Conservation (phyloP, 768 basidiomycete species). For the Suillus americanus region DNA sequence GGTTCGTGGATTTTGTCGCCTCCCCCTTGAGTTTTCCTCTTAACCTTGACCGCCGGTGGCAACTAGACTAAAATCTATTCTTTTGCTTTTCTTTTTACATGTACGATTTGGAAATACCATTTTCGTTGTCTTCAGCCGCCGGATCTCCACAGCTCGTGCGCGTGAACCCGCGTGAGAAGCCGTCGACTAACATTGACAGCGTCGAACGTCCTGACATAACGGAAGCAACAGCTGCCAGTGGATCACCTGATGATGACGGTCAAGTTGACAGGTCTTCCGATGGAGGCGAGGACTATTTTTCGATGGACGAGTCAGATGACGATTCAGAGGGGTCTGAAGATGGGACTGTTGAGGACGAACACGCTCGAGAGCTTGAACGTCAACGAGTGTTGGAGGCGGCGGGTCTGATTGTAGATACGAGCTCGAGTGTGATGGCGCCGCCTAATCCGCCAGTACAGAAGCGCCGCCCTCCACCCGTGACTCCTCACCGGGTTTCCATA, state of each 20-base stretch:
- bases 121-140: constrained; percentile 5
- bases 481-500: constrained; percentile 18
- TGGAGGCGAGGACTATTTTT: constrained; percentile 35
- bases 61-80: constrained; percentile 81
- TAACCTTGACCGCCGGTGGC: constrained; percentile 44
- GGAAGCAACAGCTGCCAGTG: background rate
- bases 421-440: constrained; percentile 40
- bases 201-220: background rate
- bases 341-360: constrained; percentile 46
- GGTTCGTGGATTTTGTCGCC: constrained; percentile 74
- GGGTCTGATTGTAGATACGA: constrained; percentile 72
- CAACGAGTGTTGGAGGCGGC: constrained; percentile 86
- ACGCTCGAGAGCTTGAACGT: constrained; percentile 71
- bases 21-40: constrained; percentile 53
- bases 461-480: constrained; percentile 28
- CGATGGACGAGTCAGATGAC: constrained; percentile 30
- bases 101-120: constrained; percentile 19
- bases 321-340: constrained; percentile 26
- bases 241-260: constrained; percentile 7
- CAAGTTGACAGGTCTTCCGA: constrained; percentile 29
- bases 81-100: constrained; percentile 51
- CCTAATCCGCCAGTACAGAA: constrained; percentile 32
- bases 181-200: background rate
- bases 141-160: background rate
- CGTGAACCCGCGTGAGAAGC: constrained; percentile 1